A percentile compares a stretch with the other conserved stretches of the same genome.
Conservation (phyloP, 164 flowering plant genomes). For the Vitis vinifera region ASM3070453v1 NC_081809.1:21322001-21322500, state of each 20-base stretch:
- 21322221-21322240: too few species aligned
- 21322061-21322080: too few species aligned
- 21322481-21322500: slow-evolving; percentile 38
- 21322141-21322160: too few species aligned
- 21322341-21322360: slow-evolving; percentile 33
- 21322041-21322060: too few species aligned
- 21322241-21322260: slow-evolving; percentile 18
- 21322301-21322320: slow-evolving; percentile 16
- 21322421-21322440: slow-evolving; percentile 52
- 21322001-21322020: too few species aligned
- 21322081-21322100: too few species aligned
- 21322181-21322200: too few species aligned
- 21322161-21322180: too few species aligned
- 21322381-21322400: slow-evolving; percentile 43
- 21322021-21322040: too few species aligned
- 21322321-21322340: slow-evolving; percentile 33
- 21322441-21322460: slow-evolving; percentile 33
- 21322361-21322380: slow-evolving; percentile 37
- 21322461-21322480: slow-evolving; percentile 45
- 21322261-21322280: slow-evolving; percentile 30
- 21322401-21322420: slow-evolving; percentile 41
- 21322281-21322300: slow-evolving; percentile 11
- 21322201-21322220: too few species aligned
- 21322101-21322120: too few species aligned
- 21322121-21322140: too few species aligned